phyloP scores from a whole-genome alignment of 2,329 filamentous ascomycete genomes.

The Colletotrichum sp. region DNA sequence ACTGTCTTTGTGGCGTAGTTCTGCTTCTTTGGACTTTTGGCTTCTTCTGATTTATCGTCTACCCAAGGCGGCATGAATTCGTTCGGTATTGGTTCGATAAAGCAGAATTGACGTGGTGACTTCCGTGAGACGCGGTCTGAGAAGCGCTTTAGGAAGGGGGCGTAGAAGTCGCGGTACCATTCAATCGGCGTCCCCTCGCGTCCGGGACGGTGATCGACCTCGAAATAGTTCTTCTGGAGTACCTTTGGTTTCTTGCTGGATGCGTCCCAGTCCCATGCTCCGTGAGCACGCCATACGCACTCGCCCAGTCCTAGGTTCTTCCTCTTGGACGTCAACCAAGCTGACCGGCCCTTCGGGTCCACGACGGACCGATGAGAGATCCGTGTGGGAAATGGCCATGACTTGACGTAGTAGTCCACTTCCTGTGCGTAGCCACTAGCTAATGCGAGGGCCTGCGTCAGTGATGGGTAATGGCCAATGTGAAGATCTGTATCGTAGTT shows the following conservation, averaged over 20 bases:
- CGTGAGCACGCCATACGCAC: constrained; percentile 45
- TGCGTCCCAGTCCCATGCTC: constrained; percentile 41
- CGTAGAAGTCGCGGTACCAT: constrained; percentile 48
- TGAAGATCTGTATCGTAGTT: constrained; percentile 49
- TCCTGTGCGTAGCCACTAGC: constrained; percentile 42
- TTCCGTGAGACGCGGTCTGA: constrained; percentile 36
- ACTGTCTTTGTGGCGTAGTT: constrained; percentile 32
- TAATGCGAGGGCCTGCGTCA: constrained; percentile 42
- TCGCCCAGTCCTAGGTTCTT: constrained; percentile 32
- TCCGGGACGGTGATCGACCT: constrained; percentile 41
- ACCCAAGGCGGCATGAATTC: constrained; percentile 45
- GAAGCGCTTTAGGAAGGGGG: constrained; percentile 42
- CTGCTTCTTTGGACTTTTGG: constrained; percentile 5
- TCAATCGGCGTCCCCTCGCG: constrained; percentile 38
- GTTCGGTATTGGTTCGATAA: constrained; percentile 46
- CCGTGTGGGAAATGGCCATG: constrained; percentile 46
- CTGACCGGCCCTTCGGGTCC: constrained; percentile 41
- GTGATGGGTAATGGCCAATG: constrained; percentile 43
- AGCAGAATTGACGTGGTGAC: constrained; percentile 33
- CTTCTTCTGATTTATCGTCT: constrained; percentile 1
- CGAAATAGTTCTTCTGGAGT: constrained; percentile 38
- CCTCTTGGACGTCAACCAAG: constrained; percentile 30
- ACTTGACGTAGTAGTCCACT: constrained; percentile 43
- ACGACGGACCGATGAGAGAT: constrained; percentile 37
- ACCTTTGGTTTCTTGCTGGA: constrained; percentile 31